Evolutionary conservation across 257 asterid species (phyloP).

Genomic region (Ehretia macrophylla): DNA sequence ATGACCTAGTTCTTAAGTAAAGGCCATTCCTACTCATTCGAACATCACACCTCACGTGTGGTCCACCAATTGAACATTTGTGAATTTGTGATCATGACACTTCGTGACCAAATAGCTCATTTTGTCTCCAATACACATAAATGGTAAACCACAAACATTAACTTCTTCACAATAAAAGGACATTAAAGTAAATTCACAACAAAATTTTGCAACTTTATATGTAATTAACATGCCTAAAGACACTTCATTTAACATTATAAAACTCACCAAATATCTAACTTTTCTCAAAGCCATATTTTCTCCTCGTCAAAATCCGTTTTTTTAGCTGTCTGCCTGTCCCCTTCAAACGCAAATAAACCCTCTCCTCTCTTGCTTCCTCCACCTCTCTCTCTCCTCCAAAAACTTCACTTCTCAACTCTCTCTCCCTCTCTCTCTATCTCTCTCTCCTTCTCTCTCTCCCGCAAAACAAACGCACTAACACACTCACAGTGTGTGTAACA

Average conservation of each 20-base stretch:
- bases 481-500: slow-evolving; percentile 11
- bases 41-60: slow-evolving; percentile 50
- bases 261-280: slow-evolving; percentile 24
- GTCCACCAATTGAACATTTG: slow-evolving; percentile 32
- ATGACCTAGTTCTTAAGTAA: slow-evolving; percentile 53
- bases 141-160: background rate
- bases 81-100: background rate
- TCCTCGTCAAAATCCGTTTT: slow-evolving; percentile 65
- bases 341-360: slow-evolving; percentile 72
- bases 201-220: background rate
- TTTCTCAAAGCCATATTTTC: slow-evolving; percentile 52
- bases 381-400: slow-evolving; percentile 20
- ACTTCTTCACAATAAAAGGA: background rate
- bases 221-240: slow-evolving; percentile 2
- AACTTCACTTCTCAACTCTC: slow-evolving; percentile 26
- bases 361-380: slow-evolving; percentile 23
- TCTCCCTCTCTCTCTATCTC: slow-evolving; percentile 20
- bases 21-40: slow-evolving; percentile 34
- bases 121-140: background rate
- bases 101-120: slow-evolving; percentile 12
- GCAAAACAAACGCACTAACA: slow-evolving; percentile 6
- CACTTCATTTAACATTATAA: slow-evolving; percentile 10
- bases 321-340: slow-evolving; percentile 48
- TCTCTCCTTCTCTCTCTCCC: slow-evolving; percentile 16
- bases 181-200: background rate